These are phyloP conservation scores for Solanum arcanum DNA, from an alignment of 257 asterid species.

Conservation along the genomic window DNA sequence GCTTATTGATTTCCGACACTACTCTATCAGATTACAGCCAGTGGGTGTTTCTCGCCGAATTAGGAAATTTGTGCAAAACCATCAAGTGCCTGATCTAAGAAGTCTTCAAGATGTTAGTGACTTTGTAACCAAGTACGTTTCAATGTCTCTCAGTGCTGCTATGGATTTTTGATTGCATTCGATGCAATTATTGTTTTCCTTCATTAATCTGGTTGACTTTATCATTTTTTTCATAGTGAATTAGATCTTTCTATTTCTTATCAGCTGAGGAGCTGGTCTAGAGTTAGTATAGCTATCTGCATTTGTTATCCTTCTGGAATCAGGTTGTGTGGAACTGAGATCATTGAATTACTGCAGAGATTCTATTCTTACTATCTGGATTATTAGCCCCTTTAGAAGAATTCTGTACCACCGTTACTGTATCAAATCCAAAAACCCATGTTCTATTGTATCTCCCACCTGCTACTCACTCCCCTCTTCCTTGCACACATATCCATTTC, in stretches of 20 bases:
- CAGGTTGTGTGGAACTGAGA: background rate
- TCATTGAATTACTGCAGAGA: background rate
- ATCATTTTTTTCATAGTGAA: background rate
- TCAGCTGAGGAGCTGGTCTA: background rate
- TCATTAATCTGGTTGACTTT: background rate
- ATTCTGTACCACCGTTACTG: background rate
- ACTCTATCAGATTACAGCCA: slow-evolving; percentile 90
- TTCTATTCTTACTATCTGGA: background rate
- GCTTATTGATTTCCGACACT: slow-evolving; percentile 81
- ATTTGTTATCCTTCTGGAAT: background rate
- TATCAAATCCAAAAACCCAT: background rate
- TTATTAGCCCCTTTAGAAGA: background rate
- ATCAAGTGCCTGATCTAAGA: slow-evolving; percentile 76
- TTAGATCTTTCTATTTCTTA: background rate
- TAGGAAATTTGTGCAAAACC: slow-evolving; percentile 88
- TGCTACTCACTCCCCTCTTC: background rate
- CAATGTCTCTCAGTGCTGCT: slow-evolving; percentile 1
- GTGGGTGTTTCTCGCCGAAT: slow-evolving; percentile 79
- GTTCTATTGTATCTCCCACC: background rate
- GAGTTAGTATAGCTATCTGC: background rate
- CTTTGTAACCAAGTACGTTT: slow-evolving; percentile 63
- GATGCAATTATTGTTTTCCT: background rate
- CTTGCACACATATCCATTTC: background rate
- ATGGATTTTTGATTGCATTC: background rate
- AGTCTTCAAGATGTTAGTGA: slow-evolving; percentile 87